Percentiles rank a stretch among this genome's conserved stretches.
These are phyloP conservation scores for carrot (Daucus carota) DNA, from an alignment of 129 eudicot species.

Conservation along the genomic window DH1_v3.0 NC_030384.2:45968001-45968500, in stretches of 20 bases:
- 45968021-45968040: not conserved
- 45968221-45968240: constrained; percentile 11
- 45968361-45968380: constrained; percentile 61
- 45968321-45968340: not conserved
- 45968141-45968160: constrained; percentile 29
- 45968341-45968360: constrained; percentile 16
- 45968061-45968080: not conserved
- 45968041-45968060: not conserved
- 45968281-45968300: constrained; percentile 3
- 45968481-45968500: constrained; percentile 92
- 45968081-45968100: not conserved
- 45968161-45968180: constrained; percentile 17
- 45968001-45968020: not conserved
- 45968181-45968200: constrained; percentile 9
- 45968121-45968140: constrained; percentile 2
- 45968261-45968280: constrained; percentile 4
- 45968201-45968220: constrained; percentile 18
- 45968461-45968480: constrained; percentile 27
- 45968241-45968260: constrained; percentile 9
- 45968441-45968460: constrained; percentile 17
- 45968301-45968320: constrained; percentile 7
- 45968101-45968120: not conserved
- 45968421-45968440: constrained; percentile 99
- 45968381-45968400: constrained; percentile 77
- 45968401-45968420: constrained; percentile 91